These are phyloP conservation scores for Scolecobasidium constrictum DNA, from an alignment of 2,329 filamentous ascomycete genomes.

Conservation along the genomic window DNA sequence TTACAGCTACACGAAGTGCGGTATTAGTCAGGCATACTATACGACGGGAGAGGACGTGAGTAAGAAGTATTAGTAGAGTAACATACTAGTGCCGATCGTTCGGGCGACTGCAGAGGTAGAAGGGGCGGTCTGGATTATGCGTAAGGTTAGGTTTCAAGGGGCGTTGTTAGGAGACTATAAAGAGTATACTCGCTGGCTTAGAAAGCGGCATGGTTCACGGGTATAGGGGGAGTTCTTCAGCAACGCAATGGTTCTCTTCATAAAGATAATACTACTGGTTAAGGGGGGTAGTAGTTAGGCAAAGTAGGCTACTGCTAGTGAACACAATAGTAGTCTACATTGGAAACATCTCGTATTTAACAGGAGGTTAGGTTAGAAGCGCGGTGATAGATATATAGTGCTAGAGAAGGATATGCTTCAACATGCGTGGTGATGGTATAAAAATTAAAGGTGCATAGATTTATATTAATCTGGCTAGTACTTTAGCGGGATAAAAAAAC, in stretches of 20 bases:
- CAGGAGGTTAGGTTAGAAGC: not conserved
- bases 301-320: too few relatives aligned
- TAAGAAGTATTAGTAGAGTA: not conserved
- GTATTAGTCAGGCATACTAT: slow-evolving; percentile 1
- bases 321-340: slow-evolving; percentile 1
- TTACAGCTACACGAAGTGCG: not conserved
- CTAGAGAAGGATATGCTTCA: not conserved
- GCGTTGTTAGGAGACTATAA: not conserved
- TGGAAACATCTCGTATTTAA: not conserved
- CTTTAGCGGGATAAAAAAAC: too few relatives aligned
- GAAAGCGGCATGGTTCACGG: not conserved
- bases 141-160: not conserved
- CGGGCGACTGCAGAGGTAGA: not conserved
- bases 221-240: not conserved
- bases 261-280: too few relatives aligned
- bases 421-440: too few relatives aligned
- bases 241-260: not conserved
- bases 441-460: too few relatives aligned
- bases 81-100: not conserved
- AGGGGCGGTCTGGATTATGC: not conserved
- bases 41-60: not conserved
- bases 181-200: not conserved
- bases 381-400: not conserved
- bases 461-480: too few relatives aligned
- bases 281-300: too few relatives aligned